Percentiles rank a stretch among this genome's conserved stretches.
Evolutionary conservation across 305 asterid species (phyloP).

Genomic region (Fraxinus platypoda): DNA sequence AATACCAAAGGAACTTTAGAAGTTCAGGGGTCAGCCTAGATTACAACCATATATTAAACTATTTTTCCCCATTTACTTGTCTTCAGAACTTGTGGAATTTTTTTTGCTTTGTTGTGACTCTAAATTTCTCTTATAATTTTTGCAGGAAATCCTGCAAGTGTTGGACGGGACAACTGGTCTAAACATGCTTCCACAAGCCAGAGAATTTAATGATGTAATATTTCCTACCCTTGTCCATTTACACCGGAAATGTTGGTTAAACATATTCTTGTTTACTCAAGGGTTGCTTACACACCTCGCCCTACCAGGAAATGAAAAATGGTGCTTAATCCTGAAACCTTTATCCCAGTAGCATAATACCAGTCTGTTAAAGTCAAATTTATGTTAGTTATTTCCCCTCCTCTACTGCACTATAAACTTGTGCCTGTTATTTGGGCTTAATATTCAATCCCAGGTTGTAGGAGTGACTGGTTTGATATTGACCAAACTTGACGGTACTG

Average conservation of each 20-base stretch:
- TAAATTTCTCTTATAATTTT: constrained; percentile 11
- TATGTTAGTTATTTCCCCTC: background rate
- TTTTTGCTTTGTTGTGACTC: background rate
- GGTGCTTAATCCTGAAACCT: background rate
- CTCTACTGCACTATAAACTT: background rate
- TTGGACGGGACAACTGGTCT: constrained; percentile 83
- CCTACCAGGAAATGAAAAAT: background rate
- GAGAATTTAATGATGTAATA: constrained; percentile 91
- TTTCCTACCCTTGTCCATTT: background rate
- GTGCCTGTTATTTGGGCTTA: constrained; percentile 11
- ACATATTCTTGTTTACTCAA: background rate
- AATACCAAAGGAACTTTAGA: background rate
- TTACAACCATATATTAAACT: background rate
- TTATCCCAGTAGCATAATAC: background rate
- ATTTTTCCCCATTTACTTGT: background rate
- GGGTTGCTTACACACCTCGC: background rate
- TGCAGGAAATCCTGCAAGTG: constrained; percentile 87
- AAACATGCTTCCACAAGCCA: constrained; percentile 95
- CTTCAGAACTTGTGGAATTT: background rate
- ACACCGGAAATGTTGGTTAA: background rate
- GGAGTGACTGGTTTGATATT: too few relatives aligned
- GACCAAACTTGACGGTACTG: too few relatives aligned
- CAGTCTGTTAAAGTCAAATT: background rate
- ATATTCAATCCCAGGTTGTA: background rate
- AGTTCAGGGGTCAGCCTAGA: background rate